Conservation (phyloP, 768 basidiomycete species). For the Podaxis carcinomalis region DNA sequence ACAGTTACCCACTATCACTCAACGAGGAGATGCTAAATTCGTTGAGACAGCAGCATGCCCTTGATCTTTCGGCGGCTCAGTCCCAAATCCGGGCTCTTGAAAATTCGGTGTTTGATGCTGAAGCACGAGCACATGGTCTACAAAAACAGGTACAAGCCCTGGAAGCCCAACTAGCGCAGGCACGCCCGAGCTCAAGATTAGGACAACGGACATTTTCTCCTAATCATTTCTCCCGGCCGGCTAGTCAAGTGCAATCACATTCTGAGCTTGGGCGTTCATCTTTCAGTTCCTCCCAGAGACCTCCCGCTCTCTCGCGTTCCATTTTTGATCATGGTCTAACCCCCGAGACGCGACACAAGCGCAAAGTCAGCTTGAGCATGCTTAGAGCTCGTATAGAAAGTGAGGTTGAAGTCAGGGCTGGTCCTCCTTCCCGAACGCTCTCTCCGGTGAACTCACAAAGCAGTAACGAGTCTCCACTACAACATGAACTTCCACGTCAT, state of each 20-base stretch:
- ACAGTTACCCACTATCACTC: conserved; percentile 46
- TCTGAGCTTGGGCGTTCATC: conserved; percentile 31
- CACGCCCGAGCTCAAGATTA: conserved; percentile 37
- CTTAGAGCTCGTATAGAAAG: conserved; percentile 88
- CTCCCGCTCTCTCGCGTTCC: conserved; percentile 44
- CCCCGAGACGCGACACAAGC: conserved; percentile 76
- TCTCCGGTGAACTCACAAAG: conserved; percentile 47
- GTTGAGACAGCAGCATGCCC: conserved; percentile 67
- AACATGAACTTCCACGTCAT: conserved; percentile 15
- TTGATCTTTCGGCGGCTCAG: conserved; percentile 78
- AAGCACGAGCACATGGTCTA: conserved; percentile 59
- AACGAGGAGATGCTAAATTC: conserved; percentile 73
- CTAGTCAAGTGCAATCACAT: conserved; percentile 35
- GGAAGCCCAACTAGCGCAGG: conserved; percentile 59
- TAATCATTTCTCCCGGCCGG: conserved; percentile 36
- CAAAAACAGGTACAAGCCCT: conserved; percentile 64
- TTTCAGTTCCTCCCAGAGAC: conserved; percentile 36
- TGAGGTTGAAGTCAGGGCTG: conserved; percentile 49
- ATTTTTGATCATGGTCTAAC: conserved; percentile 68
- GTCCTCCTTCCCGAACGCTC: conserved; percentile 48
- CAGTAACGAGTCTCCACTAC: conserved; percentile 24
- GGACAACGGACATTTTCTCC: conserved; percentile 46
- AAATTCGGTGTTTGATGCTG: conserved; percentile 66
- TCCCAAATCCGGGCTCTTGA: conserved; percentile 78
- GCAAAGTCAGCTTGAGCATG: conserved; percentile 82